Base-by-base conservation (phyloP, 805 yeast species). In the Lipomyces lipofer region DNA sequence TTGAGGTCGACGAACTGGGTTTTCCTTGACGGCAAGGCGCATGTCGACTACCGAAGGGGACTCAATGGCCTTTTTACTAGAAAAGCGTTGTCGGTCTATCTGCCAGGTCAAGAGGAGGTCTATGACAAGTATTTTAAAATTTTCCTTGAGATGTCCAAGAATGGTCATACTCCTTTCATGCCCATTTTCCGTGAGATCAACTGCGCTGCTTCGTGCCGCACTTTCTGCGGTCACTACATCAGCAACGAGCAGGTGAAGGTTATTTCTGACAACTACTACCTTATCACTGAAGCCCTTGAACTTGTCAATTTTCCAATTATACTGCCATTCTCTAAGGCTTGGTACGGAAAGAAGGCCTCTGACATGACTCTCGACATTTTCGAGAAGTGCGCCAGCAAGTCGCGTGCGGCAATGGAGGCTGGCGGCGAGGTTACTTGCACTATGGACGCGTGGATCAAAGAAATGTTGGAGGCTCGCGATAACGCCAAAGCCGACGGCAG, bases 1-100 rank as follows among this genome's bases (percentile, higher is more conserved):
- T 76, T 94, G 67, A 83, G 98, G 73, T 97, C 98, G 44, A 78
- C 92, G 43, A 94, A 92, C 76, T 94, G 99, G 99, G 99, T 94
- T 33, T 94, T 94, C 71, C 74, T 90, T 66, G 99, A 94, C 68
- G 99, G 99, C 64, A 90, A 90, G 74, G 95, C 84, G 30, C 99
- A 94, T 67, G 82, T 84, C 54, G 99, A 94, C 72, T 94, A 92
- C 74, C 84, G 99, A 73, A 84, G 83, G 70, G 84, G 94, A 12
- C 76, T 94, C 68, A 92, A 94, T 69, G 95, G 95, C 5, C 77
- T 94, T 55, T 94, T 94, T 74, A 85, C 96, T 13, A 82, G 82
- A 60, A 77, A 80, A 62, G 97, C 99, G 5, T 77, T 94, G 65
- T 85, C 86, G 56, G 79, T 79, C 59, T 94, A 94, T 71, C 74